Evolutionary conservation across 164 flowering plant genomes (phyloP).

Genomic region (Chloranthus sessilifolius): DNA sequence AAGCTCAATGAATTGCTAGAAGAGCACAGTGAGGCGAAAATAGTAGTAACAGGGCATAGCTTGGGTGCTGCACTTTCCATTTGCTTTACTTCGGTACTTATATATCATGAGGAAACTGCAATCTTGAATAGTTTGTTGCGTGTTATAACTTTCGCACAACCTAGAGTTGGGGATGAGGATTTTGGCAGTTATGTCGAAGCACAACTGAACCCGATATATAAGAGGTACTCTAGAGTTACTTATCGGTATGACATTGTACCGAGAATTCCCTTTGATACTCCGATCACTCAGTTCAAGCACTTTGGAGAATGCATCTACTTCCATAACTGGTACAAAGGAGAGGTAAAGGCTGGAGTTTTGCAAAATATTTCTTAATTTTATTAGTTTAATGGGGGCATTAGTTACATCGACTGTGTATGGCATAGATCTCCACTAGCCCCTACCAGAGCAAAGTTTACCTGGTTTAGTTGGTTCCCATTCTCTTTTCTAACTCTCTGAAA

Average conservation of each 20-base stretch:
- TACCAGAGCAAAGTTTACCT: no score
- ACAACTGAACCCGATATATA: slow-evolving; percentile 29
- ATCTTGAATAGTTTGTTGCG: slow-evolving; percentile 38
- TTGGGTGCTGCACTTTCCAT: slow-evolving; percentile 49
- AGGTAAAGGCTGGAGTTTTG: slow-evolving; percentile 25
- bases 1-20: slow-evolving; percentile 19
- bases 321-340: slow-evolving; percentile 26
- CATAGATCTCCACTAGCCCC: no score
- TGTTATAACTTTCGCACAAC: slow-evolving; percentile 50
- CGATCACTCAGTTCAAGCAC: slow-evolving; percentile 34
- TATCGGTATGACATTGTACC: slow-evolving; percentile 39
- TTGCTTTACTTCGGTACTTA: slow-evolving; percentile 34
- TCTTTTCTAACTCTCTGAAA: no score
- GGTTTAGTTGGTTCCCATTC: no score
- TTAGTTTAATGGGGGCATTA: neutral
- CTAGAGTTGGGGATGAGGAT: slow-evolving; percentile 41
- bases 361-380: neutral
- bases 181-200: slow-evolving; percentile 31
- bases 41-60: slow-evolving; percentile 50
- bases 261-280: slow-evolving; percentile 36
- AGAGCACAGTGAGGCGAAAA: slow-evolving; percentile 22
- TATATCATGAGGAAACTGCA: slow-evolving; percentile 28
- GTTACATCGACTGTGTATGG: neutral
- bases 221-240: slow-evolving; percentile 31
- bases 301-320: slow-evolving; percentile 45